Evolutionary conservation across 2,329 filamentous ascomycete genomes (phyloP).

Genomic region (Colletotrichum australisinense): DNA sequence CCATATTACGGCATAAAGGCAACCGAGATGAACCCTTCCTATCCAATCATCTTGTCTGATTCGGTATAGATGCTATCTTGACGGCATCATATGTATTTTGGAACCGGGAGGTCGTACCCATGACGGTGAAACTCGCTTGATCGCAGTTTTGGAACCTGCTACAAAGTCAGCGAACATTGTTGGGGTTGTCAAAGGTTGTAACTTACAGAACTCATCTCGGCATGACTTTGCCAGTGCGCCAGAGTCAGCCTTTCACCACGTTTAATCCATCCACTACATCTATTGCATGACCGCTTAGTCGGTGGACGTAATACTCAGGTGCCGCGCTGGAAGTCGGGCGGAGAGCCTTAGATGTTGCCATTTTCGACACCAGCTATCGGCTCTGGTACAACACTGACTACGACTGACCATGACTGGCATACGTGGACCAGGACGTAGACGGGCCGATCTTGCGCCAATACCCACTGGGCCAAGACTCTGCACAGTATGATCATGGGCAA

Average conservation of each 20-base stretch:
- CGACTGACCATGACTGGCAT: conserved; percentile 21
- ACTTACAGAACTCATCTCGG: not conserved
- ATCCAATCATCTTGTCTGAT: not conserved
- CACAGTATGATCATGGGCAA: not conserved
- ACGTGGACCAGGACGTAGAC: conserved; percentile 23
- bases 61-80: not conserved
- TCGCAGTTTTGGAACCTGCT: not conserved
- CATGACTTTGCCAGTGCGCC: not conserved
- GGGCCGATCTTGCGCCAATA: not conserved
- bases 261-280: not conserved
- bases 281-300: too few relatives aligned
- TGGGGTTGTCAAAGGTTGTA: not conserved
- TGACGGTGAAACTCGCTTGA: not conserved
- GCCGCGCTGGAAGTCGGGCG: too few relatives aligned
- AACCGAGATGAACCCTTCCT: not conserved
- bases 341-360: not conserved
- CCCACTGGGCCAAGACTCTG: not conserved
- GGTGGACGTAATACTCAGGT: not conserved
- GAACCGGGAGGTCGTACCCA: not conserved
- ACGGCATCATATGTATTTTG: not conserved
- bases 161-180: not conserved
- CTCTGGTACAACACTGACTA: not conserved
- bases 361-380: not conserved
- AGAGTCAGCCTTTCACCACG: not conserved
- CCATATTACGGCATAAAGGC: not conserved